Base-by-base conservation (phyloP, 2,329 filamentous ascomycete genomes). In the Xylariomycetidae sp. region DNA sequence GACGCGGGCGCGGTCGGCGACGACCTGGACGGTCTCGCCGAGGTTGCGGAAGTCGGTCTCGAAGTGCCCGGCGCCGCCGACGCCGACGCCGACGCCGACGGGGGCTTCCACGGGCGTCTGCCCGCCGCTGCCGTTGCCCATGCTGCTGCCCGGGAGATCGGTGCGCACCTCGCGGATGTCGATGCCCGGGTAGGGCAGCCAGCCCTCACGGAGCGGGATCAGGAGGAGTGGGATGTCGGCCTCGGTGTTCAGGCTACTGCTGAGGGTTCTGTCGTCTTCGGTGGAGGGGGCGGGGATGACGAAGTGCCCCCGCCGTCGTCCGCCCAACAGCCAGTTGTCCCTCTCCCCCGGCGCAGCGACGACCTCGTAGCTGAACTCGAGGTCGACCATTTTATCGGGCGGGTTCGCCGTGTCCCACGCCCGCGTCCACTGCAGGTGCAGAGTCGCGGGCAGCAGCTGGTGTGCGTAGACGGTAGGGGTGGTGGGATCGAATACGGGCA, bases 311-410 rank as follows among this genome's bases (percentile, higher is more conserved):
- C 85, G 83, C 30, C 85, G 74, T 26, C 82, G 77, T 0, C 89
- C 90, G 15, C 87, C 89, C 3, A 96, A 65, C 2, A 95, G 74
- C 90, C 90, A 96, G 0, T 76, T 71, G 24, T 90, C 87, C n/a
- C n/a, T n/a, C n/a, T n/a, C n/a, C 2, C 74, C 64, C 12, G 79
- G 76, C 1, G 82, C 81, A 10, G 78, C 76, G 15, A 96, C 69
- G 15, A 96, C 69, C 46, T 95, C 89, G 58, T 92, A 93, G 44
- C 81, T 78, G 52, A 94, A 94, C 42, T 88, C 79, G 2, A 88
- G 65, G 15, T 76, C 68, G 1, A 42, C 33, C 23, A 53, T 54
- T 12, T 49, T 32, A 4, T 54, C 43, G 8, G 53, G 40, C 2
- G 57, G 37, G 10, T 60, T 55, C 1, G 60, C 56, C 0, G 70